These are phyloP conservation scores for Diaporthe caulivora DNA, from an alignment of 2,329 filamentous ascomycete species.

Conservation along the genomic window DNA sequence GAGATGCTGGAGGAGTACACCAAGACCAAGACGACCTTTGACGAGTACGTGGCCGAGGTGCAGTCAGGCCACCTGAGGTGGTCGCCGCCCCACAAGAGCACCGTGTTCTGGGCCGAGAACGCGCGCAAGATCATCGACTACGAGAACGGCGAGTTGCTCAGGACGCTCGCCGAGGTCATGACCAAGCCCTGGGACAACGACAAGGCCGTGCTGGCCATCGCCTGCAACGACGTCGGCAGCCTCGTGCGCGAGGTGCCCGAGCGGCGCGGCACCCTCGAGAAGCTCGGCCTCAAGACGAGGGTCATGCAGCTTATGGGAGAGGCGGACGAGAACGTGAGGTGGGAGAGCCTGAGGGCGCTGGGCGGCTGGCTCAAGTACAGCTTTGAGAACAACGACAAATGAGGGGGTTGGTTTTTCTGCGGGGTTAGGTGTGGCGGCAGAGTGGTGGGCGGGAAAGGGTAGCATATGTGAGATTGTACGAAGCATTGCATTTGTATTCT, in stretches of 20 bases:
- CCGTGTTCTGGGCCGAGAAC: constrained; percentile 92
- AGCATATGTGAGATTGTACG: constrained; percentile 36
- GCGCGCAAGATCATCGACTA: constrained; percentile 87
- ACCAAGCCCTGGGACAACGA: constrained; percentile 80
- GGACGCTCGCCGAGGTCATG: constrained; percentile 88
- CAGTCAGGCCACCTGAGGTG: constrained; percentile 89
- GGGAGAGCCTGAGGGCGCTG: constrained; percentile 91
- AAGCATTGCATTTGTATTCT: constrained; percentile 36
- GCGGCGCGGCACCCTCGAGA: constrained; percentile 83
- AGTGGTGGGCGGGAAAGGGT: not conserved
- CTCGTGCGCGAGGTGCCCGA: constrained; percentile 92
- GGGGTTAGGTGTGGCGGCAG: not conserved
- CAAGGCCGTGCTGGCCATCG: constrained; percentile 90
- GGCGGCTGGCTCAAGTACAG: constrained; percentile 75
- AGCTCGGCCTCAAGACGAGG: constrained; percentile 83
- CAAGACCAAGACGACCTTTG: constrained; percentile 81
- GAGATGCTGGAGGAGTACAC: constrained; percentile 76
- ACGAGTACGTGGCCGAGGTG: constrained; percentile 91
- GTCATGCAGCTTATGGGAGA: constrained; percentile 97
- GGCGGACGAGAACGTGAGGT: constrained; percentile 87
- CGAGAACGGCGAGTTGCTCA: constrained; percentile 82
- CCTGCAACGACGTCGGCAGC: constrained; percentile 91
- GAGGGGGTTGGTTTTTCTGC: not conserved
- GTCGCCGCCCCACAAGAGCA: constrained; percentile 90
- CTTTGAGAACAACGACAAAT: constrained; percentile 59